Evolutionary conservation across 129 eudicot genomes (phyloP), one percentile per base, ranked within the genome.

Genomic region (Flaveria bidentis): DNA sequence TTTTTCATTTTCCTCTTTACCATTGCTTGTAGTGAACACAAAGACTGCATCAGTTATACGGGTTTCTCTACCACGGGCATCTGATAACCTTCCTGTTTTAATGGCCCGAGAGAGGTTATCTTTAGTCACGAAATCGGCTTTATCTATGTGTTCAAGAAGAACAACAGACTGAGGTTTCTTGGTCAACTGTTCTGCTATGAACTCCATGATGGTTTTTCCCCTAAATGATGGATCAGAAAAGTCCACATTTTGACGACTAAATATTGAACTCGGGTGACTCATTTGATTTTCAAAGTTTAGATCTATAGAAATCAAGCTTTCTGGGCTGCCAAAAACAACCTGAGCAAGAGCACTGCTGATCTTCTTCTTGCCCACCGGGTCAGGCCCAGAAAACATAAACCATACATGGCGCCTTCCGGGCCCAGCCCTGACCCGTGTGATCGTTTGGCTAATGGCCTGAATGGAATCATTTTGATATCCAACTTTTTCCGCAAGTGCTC

Each of bases 321-420:
- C 80, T 53, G 47, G 72, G 77, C 86, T 83, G 20, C 91, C 91
- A 77, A 80, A 89, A 16, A 89, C 33, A 5, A 77, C 86, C 46
- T 89, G 94, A 26, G 97, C 94, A 79, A 95, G 84, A 14, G 88
- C 90, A 3, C 78, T 61, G 33, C 94, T 90, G 52, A 89, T 74
- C 81, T 83, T 89, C 85, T 80, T 87, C 84, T 91, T 95, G n/a
- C 94, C 87, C 25, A 91, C 86, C 71, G 63, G 81, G 72, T 95
- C 96, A 6, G 92, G 90, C 12, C 99, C 99, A 41, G 72, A 76
- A 84, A 95, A 83, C 76, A 85, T 83, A 55, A 95, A 81, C 97
- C 99, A 95, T 16, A 86, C 78, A 82, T 85, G 80, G n/a, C 73
- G 76, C 58, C 72, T 82, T 46, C 79, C 89, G 8, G 82, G 26